Conservation (phyloP, 495 filamentous ascomycete species). For the Podospora australis region DNA sequence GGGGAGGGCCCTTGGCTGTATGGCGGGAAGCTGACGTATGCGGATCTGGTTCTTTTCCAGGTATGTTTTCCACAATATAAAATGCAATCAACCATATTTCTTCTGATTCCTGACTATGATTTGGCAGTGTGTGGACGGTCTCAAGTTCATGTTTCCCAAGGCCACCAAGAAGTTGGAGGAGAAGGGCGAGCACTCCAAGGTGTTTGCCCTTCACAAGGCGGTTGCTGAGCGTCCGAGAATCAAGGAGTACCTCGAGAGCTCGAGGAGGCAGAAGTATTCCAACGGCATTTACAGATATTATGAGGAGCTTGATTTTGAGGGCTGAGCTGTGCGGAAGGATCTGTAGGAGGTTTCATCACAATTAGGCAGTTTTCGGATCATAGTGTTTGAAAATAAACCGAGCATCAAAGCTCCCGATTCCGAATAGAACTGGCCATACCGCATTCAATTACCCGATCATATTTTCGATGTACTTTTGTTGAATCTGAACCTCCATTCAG, state of each 20-base stretch:
- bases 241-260: conserved; percentile 55
- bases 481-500: too few species aligned
- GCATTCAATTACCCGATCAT: too few species aligned
- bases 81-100: neutral
- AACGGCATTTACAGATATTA: conserved; percentile 57
- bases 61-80: too few species aligned
- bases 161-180: conserved; percentile 41
- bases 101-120: neutral
- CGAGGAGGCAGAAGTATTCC: conserved; percentile 47
- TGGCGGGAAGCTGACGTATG: conserved; percentile 52
- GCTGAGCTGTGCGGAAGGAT: too few species aligned
- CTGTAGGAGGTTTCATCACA: too few species aligned
- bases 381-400: too few species aligned
- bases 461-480: too few species aligned
- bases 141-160: conserved; percentile 58
- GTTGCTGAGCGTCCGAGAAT: conserved; percentile 49
- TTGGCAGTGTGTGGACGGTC: conserved; percentile 39
- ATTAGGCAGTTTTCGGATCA: too few species aligned
- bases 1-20: conserved; percentile 53
- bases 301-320: conserved; percentile 49
- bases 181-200: conserved; percentile 40
- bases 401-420: too few species aligned
- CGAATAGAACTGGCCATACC: too few species aligned
- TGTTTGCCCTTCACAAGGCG: conserved; percentile 50
- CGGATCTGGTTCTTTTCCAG: conserved; percentile 64